A percentile compares a stretch with the other conserved stretches of the same genome.
Evolutionary conservation across 257 asterid genomes (phyloP).

Genomic region (Datura wrightii): DNA sequence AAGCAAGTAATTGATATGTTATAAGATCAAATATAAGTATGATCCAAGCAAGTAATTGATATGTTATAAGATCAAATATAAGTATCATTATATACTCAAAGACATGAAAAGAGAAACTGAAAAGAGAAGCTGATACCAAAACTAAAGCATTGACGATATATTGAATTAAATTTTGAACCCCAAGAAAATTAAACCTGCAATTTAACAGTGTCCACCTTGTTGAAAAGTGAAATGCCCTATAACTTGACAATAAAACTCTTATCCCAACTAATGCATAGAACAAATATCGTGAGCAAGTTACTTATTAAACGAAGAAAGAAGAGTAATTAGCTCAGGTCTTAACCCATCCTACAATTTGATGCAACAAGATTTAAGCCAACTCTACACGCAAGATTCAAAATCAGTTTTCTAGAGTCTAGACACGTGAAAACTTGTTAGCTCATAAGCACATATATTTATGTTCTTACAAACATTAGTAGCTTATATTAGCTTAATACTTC

Average conservation of each 20-base stretch:
- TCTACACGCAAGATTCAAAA: background rate
- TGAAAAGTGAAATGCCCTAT: background rate
- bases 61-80: background rate
- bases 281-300: conserved; percentile 4
- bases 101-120: conserved; percentile 1
- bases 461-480: background rate
- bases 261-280: conserved; percentile 22
- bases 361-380: conserved; percentile 4
- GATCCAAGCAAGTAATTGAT: background rate
- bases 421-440: background rate
- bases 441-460: background rate
- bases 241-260: background rate
- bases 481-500: background rate
- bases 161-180: background rate
- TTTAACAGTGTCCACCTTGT: conserved; percentile 1
- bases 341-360: conserved; percentile 17
- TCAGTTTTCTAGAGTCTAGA: background rate
- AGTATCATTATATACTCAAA: background rate
- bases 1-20: no score
- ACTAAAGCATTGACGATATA: background rate
- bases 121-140: conserved; percentile 7
- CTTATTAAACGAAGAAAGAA: background rate
- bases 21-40: background rate
- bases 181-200: background rate
- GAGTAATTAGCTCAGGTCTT: conserved; percentile 19